phyloP scores from a whole-genome alignment of 208 protist genomes.

The Leishmania tropica region DNA sequence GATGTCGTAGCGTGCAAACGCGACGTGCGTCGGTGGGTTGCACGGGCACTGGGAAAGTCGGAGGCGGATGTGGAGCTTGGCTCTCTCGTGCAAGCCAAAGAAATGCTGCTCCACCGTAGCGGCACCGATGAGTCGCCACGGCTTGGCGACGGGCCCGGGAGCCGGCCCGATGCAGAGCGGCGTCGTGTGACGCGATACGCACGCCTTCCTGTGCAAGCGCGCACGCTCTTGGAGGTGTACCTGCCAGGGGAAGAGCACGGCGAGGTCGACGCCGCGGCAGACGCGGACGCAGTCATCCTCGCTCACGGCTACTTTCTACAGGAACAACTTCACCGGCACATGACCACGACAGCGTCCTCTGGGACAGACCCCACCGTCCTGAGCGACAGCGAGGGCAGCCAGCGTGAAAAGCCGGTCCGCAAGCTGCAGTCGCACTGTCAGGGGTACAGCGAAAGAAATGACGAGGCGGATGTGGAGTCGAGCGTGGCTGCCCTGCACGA shows the following conservation, averaged over 20 bases:
- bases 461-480: slow-evolving; percentile 10
- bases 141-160: slow-evolving; percentile 42
- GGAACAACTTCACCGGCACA: slow-evolving; percentile 32
- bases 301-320: slow-evolving; percentile 38
- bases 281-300: slow-evolving; percentile 21
- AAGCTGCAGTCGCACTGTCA: neutral
- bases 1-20: slow-evolving; percentile 38
- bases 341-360: slow-evolving; percentile 6
- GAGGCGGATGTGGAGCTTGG: slow-evolving; percentile 51
- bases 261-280: slow-evolving; percentile 1
- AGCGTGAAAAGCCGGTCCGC: neutral
- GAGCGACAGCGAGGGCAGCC: neutral
- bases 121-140: slow-evolving; percentile 52
- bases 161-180: slow-evolving; percentile 23
- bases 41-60: slow-evolving; percentile 31
- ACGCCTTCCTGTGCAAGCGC: slow-evolving; percentile 48
- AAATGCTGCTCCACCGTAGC: slow-evolving; percentile 74
- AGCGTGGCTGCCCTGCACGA: slow-evolving; percentile 29
- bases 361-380: neutral
- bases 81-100: slow-evolving; percentile 44
- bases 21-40: slow-evolving; percentile 31
- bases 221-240: slow-evolving; percentile 68
- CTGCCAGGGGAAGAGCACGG: slow-evolving; percentile 40
- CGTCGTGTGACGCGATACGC: slow-evolving; percentile 42
- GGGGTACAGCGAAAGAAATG: neutral